Evolutionary conservation across 495 filamentous ascomycete genomes (phyloP).

Genomic region (Penicillium daleae): DNA sequence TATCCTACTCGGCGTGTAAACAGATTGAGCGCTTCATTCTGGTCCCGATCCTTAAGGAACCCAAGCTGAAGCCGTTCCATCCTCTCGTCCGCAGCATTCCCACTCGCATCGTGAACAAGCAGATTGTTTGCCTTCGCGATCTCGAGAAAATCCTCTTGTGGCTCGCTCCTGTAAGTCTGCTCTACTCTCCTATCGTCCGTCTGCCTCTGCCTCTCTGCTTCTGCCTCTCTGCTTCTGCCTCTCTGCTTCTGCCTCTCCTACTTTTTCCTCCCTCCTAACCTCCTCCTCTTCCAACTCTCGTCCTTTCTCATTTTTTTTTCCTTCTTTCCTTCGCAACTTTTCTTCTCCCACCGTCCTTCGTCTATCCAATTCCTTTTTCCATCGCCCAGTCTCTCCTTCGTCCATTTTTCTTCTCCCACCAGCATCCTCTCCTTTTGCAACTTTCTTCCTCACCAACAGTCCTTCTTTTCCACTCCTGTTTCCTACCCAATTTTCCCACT

Average conservation of each 20-base stretch:
- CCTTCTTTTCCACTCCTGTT: no score
- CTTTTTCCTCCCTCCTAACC: not conserved
- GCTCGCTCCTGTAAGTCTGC: constrained; percentile 81
- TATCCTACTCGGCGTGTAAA: constrained; percentile 54
- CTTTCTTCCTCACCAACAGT: no score
- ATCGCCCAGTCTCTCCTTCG: no score
- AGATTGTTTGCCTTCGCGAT: constrained; percentile 84
- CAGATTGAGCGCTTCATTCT: constrained; percentile 62
- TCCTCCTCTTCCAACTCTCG: not conserved
- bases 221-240: not conserved
- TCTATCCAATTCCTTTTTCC: no score
- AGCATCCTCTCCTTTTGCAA: no score
- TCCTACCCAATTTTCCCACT: no score
- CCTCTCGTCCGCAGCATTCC: constrained; percentile 75
- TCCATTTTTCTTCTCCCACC: no score
- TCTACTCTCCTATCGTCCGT: not conserved
- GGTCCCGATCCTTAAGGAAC: constrained; percentile 57
- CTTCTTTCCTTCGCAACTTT: no score
- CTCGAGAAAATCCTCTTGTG: constrained; percentile 88
- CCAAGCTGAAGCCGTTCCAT: constrained; percentile 73
- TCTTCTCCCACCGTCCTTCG: no score
- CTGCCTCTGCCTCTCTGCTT: not conserved
- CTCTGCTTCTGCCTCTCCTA: not conserved
- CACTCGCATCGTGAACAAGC: constrained; percentile 72
- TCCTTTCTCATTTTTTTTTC: no score